These are phyloP conservation scores for Cutaneotrichosporon arboriforme DNA, from an alignment of 1,284 basidiomycete genomes.

Conservation along the genomic window DNA sequence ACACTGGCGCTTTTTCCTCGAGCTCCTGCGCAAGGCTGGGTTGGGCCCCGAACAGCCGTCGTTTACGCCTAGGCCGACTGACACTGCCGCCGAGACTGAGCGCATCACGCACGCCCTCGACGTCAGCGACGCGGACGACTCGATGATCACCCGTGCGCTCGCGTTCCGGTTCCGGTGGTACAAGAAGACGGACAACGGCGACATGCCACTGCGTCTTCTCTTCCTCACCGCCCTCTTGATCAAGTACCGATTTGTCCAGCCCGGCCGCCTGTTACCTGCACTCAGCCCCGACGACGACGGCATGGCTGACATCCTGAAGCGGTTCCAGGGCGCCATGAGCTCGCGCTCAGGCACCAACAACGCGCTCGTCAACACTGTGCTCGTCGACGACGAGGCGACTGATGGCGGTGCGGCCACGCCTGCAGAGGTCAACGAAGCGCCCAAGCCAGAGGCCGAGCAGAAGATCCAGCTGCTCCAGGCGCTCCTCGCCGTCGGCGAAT, in stretches of 20 bases:
- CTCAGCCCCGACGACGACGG: slow-evolving; percentile 68
- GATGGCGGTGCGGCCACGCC: slow-evolving; percentile 16
- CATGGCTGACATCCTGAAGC: slow-evolving; percentile 63
- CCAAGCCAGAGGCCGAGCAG: slow-evolving; percentile 60
- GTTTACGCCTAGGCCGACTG: neutral
- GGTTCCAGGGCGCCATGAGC: slow-evolving; percentile 64
- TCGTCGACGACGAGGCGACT: slow-evolving; percentile 60
- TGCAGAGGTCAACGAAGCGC: slow-evolving; percentile 44
- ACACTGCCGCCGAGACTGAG: slow-evolving; percentile 32
- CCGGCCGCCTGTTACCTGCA: slow-evolving; percentile 69
- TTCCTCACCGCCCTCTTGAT: slow-evolving; percentile 81
- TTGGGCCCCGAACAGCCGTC: neutral
- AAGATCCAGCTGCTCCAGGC: slow-evolving; percentile 72
- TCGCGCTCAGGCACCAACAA: slow-evolving; percentile 63
- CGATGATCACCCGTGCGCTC: slow-evolving; percentile 78
- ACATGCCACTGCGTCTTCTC: slow-evolving; percentile 68
- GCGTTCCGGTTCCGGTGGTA: slow-evolving; percentile 95
- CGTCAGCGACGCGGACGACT: slow-evolving; percentile 50
- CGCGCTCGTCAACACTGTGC: slow-evolving; percentile 81
- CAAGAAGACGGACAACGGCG: slow-evolving; percentile 56
- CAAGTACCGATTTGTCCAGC: slow-evolving; percentile 74
- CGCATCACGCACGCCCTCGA: slow-evolving; percentile 45
- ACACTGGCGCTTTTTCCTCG: slow-evolving; percentile 88
- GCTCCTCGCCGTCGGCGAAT: slow-evolving; percentile 77
- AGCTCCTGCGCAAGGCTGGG: slow-evolving; percentile 56